phyloP scores from a whole-genome alignment of 352 stramenopile species.

The Phytophthora idaei region DNA sequence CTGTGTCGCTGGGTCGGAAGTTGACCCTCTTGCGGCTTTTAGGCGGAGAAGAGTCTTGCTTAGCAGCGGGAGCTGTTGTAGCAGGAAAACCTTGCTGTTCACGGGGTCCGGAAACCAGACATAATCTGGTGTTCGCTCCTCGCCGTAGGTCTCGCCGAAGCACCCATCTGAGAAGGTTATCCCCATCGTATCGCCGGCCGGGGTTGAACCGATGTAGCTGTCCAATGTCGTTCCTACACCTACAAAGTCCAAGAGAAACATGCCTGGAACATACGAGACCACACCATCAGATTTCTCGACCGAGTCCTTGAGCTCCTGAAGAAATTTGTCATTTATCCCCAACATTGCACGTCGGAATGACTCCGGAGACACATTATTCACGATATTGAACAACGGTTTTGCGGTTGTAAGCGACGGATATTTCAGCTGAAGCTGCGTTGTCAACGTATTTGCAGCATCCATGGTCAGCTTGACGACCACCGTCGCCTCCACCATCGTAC shows the following conservation, averaged over 20 bases:
- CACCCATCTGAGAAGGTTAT: background rate
- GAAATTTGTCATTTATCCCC: no score
- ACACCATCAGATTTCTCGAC: no score
- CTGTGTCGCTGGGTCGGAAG: background rate
- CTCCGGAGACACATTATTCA: background rate
- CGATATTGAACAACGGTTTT: constrained; percentile 6
- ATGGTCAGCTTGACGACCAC: constrained; percentile 35
- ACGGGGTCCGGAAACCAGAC: constrained; percentile 18
- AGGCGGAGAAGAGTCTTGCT: constrained; percentile 12
- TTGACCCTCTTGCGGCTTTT: background rate
- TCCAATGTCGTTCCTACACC: background rate
- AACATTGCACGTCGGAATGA: background rate
- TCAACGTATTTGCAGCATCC: constrained; percentile 14
- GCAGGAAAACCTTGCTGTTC: constrained; percentile 14
- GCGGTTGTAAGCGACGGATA: constrained; percentile 1
- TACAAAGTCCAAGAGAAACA: background rate
- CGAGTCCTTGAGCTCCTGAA: no score
- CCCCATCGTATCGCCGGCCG: background rate
- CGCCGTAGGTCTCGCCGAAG: constrained; percentile 11
- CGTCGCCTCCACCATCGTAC: constrained; percentile 41
- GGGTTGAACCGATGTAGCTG: background rate
- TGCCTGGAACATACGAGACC: no score
- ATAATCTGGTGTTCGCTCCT: constrained; percentile 14
- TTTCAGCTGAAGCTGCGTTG: constrained; percentile 24
- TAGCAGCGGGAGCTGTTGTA: constrained; percentile 32